Conservation (phyloP, 306 rosid genomes). For the Lathyrus tuberosus region DNA sequence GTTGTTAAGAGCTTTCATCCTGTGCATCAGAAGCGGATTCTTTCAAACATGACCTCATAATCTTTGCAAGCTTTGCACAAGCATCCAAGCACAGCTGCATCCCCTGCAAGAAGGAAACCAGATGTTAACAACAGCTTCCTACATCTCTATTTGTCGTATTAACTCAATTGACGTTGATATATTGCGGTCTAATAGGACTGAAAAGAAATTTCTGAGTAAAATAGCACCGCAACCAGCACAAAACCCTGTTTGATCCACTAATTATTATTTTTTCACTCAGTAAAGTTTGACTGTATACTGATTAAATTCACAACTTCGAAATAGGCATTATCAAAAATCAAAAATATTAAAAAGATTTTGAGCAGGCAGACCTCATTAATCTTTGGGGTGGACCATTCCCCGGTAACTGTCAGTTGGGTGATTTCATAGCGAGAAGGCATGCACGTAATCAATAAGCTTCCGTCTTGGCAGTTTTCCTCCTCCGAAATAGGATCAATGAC, state of each 20-base stretch:
- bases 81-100: conserved; percentile 93
- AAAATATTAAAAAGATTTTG: neutral
- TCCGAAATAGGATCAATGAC: conserved; percentile 81
- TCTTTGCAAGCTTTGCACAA: conserved; percentile 75
- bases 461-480: conserved; percentile 95
- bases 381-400: conserved; percentile 87
- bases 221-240: neutral
- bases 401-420: conserved; percentile 86
- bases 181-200: neutral
- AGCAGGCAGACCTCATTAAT: conserved; percentile 48
- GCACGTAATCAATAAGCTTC: conserved; percentile 81
- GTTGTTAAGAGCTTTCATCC: conserved; percentile 34
- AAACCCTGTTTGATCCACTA: neutral
- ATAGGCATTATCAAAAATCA: neutral
- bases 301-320: conserved; percentile 1
- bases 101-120: conserved; percentile 56
- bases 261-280: neutral
- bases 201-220: neutral
- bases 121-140: conserved; percentile 24
- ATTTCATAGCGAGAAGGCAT: conserved; percentile 95
- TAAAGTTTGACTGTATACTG: neutral
- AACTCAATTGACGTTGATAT: neutral
- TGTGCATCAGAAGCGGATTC: conserved; percentile 58
- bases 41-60: conserved; percentile 85
- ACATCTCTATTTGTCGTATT: conserved; percentile 13